These are phyloP conservation scores for Sporothrix luriei DNA, from an alignment of 2,329 filamentous ascomycete genomes.

Conservation along the genomic window DNA sequence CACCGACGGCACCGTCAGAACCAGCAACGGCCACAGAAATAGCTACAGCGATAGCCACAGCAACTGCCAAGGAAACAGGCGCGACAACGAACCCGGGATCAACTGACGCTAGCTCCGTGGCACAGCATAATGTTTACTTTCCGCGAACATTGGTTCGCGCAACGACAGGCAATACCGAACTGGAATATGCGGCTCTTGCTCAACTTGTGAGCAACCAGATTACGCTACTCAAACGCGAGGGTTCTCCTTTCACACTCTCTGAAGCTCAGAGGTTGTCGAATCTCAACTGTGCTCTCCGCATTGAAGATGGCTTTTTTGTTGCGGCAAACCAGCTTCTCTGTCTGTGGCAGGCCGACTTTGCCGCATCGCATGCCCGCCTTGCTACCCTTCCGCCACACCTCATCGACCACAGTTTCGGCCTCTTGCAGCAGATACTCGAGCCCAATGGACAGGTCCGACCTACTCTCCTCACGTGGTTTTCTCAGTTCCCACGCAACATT, in stretches of 20 bases:
- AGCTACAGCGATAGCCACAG: not conserved
- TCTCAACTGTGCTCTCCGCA: slow-evolving; percentile 58
- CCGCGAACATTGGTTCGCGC: not conserved
- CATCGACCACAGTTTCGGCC: slow-evolving; percentile 44
- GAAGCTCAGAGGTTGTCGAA: slow-evolving; percentile 57
- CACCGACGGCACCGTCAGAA: not conserved
- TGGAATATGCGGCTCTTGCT: not conserved
- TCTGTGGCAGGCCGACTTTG: slow-evolving; percentile 51
- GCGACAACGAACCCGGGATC: not conserved
- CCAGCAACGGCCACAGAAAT: not conserved
- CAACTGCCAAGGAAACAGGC: no score
- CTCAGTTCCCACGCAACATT: slow-evolving; percentile 44
- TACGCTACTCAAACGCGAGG: not conserved
- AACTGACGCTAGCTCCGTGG: not conserved
- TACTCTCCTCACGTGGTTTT: slow-evolving; percentile 43
- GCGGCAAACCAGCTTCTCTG: slow-evolving; percentile 68
- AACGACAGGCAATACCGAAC: not conserved
- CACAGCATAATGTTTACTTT: not conserved
- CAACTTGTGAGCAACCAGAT: not conserved
- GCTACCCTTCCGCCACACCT: slow-evolving; percentile 37
- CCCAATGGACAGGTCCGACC: slow-evolving; percentile 43
- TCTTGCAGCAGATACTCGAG: slow-evolving; percentile 45
- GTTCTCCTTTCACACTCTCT: slow-evolving; percentile 36
- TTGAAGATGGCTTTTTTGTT: slow-evolving; percentile 65
- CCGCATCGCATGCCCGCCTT: slow-evolving; percentile 45